Conservation (phyloP, 2,329 filamentous ascomycete genomes). For the Xenoacremonium recifei region DNA sequence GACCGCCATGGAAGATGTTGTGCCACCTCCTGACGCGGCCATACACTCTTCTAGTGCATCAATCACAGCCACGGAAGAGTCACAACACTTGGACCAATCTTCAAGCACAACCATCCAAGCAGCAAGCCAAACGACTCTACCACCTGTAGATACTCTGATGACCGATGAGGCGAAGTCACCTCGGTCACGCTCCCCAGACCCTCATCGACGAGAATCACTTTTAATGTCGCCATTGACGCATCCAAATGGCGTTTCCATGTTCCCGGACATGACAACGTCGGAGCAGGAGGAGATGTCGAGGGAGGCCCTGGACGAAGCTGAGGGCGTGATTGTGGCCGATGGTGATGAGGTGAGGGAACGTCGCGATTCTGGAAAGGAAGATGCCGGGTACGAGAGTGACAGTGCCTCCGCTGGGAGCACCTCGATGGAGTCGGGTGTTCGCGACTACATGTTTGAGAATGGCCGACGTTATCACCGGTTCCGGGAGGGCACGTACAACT, state of each 20-base stretch:
- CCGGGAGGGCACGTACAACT: slow-evolving; percentile 53
- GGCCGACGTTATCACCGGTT: slow-evolving; percentile 59
- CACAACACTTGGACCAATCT: no score
- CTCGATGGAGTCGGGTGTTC: slow-evolving; percentile 38
- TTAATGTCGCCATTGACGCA: slow-evolving; percentile 33
- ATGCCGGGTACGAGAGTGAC: slow-evolving; percentile 39
- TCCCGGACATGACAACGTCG: slow-evolving; percentile 32
- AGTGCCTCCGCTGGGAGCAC: slow-evolving; percentile 35
- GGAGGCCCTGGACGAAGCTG: slow-evolving; percentile 35
- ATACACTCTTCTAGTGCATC: no score
- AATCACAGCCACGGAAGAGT: no score
- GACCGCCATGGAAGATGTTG: no score
- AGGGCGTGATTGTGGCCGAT: slow-evolving; percentile 36
- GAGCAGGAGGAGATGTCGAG: slow-evolving; percentile 36
- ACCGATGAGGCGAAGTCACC: no score
- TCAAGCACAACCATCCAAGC: no score
- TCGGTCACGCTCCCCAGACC: no score
- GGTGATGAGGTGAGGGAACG: slow-evolving; percentile 23
- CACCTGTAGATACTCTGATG: no score
- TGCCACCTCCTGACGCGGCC: no score
- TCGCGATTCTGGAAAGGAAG: slow-evolving; percentile 22
- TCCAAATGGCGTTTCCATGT: slow-evolving; percentile 37
- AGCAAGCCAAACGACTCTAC: no score
- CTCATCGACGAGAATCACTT: slow-evolving; percentile 18
- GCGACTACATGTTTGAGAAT: slow-evolving; percentile 55